phyloP scores from a whole-genome alignment of 1,284 basidiomycete species.

The Volvariella volvacea region DNA sequence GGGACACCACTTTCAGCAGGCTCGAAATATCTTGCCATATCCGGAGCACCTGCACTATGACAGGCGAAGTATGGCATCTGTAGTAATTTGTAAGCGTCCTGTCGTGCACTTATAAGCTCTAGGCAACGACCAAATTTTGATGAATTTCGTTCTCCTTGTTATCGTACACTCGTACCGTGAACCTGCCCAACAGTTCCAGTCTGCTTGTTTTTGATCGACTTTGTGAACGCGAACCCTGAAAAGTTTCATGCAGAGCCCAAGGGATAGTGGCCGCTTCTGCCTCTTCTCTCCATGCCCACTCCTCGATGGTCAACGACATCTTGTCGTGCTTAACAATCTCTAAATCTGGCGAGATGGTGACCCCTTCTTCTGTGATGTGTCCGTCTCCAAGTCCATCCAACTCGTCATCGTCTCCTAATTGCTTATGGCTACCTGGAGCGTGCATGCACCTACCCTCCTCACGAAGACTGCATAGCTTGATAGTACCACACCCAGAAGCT shows the following conservation, averaged over 20 bases:
- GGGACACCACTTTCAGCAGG: too few species aligned
- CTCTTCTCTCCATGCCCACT: background rate
- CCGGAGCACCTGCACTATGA: too few species aligned
- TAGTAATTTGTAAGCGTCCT: too few species aligned
- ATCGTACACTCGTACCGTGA: too few species aligned
- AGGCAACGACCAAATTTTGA: too few species aligned
- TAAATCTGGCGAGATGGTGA: background rate
- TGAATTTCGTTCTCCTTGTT: too few species aligned
- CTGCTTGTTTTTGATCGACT: too few species aligned
- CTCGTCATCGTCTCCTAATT: background rate
- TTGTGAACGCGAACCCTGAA: background rate
- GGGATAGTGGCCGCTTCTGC: background rate
- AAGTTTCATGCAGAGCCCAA: background rate
- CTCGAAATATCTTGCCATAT: too few species aligned
- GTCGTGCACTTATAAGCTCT: too few species aligned
- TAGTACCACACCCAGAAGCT: slow-evolving; percentile 61
- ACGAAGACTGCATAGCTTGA: slow-evolving; percentile 54
- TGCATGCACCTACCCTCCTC: slow-evolving; percentile 32
- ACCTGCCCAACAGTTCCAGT: too few species aligned
- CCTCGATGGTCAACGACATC: background rate
- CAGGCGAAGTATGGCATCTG: too few species aligned
- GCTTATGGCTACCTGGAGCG: background rate
- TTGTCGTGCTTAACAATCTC: background rate
- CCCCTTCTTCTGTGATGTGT: background rate
- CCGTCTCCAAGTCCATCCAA: background rate